Evolutionary conservation across 169 alveolate genomes (phyloP).

Genomic region (Cytauxzoon felis): DNA sequence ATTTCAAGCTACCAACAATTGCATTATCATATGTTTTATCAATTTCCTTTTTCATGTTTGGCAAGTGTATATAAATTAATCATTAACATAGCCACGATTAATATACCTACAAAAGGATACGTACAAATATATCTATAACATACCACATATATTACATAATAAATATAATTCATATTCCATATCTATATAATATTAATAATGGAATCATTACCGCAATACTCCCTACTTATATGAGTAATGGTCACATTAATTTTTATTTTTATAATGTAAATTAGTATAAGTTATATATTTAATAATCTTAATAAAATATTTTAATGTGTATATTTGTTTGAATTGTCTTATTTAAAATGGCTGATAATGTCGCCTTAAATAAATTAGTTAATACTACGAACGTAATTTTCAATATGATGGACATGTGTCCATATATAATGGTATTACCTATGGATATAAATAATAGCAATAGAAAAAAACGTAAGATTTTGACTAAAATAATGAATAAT

Average conservation of each 20-base stretch:
- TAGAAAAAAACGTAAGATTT: conserved; percentile 36
- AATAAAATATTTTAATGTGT: no score
- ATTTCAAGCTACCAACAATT: conserved; percentile 40
- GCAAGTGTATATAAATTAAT: no score
- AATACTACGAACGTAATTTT: conserved; percentile 53
- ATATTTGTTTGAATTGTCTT: no score
- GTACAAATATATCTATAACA: neutral
- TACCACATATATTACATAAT: conserved; percentile 22
- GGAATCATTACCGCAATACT: neutral
- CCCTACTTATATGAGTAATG: conserved; percentile 1
- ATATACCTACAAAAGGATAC: no score
- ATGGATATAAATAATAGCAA: conserved; percentile 44
- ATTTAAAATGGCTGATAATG: conserved; percentile 7
- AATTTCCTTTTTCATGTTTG: conserved; percentile 24
- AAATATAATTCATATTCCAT: conserved; percentile 42
- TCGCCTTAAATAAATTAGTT: conserved; percentile 23
- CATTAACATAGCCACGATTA: no score
- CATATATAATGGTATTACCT: conserved; percentile 56
- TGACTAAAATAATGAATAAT: conserved; percentile 35
- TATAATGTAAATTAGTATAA: neutral
- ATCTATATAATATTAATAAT: neutral
- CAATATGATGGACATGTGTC: conserved; percentile 53
- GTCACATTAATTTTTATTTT: neutral
- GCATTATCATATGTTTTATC: conserved; percentile 52
- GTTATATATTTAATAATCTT: no score